Base-by-base conservation (phyloP, 495 filamentous ascomycete species). In the Astrothelium subdiscretum region DNA sequence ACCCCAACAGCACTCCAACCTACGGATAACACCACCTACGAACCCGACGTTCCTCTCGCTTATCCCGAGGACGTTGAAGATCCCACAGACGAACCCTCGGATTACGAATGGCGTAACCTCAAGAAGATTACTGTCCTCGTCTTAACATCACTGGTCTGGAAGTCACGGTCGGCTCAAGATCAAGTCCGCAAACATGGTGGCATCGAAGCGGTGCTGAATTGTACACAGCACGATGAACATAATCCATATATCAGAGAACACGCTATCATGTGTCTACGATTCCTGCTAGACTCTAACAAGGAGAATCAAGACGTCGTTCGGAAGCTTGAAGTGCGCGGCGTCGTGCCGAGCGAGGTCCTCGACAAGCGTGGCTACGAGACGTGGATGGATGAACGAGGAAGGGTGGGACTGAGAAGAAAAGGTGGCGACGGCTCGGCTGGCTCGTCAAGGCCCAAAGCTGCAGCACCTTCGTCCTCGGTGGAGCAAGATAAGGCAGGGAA, bases 101-200 rank as follows among this genome's bases (percentile, higher is more conserved):
- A 95, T 66, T 97, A 95, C 70, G 88, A 94, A 61, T 97, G 91
- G 91, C 79, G 87, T 38, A 94, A 92, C 62, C 85, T 97, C 66
- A 97, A 97, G 76, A 91, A 90, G 65, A 85, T 95, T 57, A 87
- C 94, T 27, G 85, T 97, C 3, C 85, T 92, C 59, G 91, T 96
- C 26, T 82, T 96, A 11, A 89, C 87, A 2, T 89, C 87, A 2
- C 81, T 97, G 6, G 83, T 95, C 63, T 80, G 90, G 90, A 79
- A 95, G 83, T 83, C 79, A 65, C 82, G 85, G 3, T 79, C 80
- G 11, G 91, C 96, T 0, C 91, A 97, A 71, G 80, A 87, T 62
- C 91, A 97, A 71, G 88, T 97, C 58, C 80, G 92, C 26, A 78
- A 82, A 29, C 81, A 88, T 65, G 89, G 88, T 54, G 91, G 91